Evolutionary conservation across 1,284 basidiomycete species (phyloP), one percentile per base, ranked within the genome.

Genomic region (Boletus sp.): DNA sequence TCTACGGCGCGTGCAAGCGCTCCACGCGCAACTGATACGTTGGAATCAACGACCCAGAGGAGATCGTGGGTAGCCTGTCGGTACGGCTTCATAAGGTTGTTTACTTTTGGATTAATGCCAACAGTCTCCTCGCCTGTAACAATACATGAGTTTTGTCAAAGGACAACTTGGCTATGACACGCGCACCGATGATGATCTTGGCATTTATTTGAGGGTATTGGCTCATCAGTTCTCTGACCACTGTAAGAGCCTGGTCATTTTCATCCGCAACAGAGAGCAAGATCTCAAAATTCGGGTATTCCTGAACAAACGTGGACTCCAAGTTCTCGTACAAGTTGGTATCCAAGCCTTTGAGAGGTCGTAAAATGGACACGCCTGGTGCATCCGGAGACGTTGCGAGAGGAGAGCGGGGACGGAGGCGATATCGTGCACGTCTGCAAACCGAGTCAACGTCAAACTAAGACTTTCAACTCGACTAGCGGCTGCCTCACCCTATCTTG

Each of bases 21-120:
- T n/a, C 85, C 85, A 0, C 86, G 76, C 26, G 81, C 79, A 14
- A 88, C 82, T 55, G 83, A 82, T 40, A 98, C 81, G 56, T 96
- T 96, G 17, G 94, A 95, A 68, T 99, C 96, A 42, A 99, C 76
- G 10, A 99, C 88, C 95, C 95, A 99, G 40, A 99, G 72, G 41
- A 98, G 89, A 64, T 99, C 94, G 66, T 95, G 75, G 47, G 77
- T 70, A 0, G 95, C 94, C 60, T 81, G 72, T 33, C 74, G 74
- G 66, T 95, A 97, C 4, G 94, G 78, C 32, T 83, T 81, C 52
- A 95, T 80, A 33, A 99, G 82, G 65, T 99, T 99, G 74, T 97
- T 98, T 61, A 99, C 87, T 74, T 99, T 99, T 1, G 96, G 96
- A 62, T 99, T 99, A 33, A 94, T 86, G 2, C 95, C 94, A 16